These are phyloP conservation scores for Geosiphon pyriformis DNA, from an alignment of 192 early-diverging fungal species.

Conservation along the genomic window DNA sequence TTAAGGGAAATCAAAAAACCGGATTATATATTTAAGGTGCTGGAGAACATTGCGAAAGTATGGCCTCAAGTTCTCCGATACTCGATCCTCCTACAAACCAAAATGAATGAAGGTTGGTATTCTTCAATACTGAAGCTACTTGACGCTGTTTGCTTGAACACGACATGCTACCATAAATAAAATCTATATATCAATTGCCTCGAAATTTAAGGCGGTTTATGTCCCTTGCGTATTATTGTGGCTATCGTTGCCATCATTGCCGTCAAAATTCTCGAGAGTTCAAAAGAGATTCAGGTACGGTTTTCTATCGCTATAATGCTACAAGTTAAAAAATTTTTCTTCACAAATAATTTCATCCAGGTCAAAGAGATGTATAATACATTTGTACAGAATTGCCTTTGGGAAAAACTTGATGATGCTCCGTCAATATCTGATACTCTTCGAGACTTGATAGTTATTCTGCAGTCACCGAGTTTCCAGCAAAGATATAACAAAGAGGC, in stretches of 20 bases:
- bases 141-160: no score
- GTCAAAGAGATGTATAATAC: no score
- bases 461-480: slow-evolving; percentile 1
- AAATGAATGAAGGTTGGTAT: no score
- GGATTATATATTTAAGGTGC: not conserved
- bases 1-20: not conserved
- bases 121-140: no score
- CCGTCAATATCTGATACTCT: not conserved
- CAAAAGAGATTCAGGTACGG: no score
- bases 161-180: not conserved
- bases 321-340: no score
- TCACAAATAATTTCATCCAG: no score
- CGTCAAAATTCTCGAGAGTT: not conserved
- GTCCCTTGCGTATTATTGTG: not conserved
- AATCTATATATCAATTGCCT: not conserved
- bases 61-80: slow-evolving; percentile 1
- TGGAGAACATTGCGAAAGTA: slow-evolving; percentile 1
- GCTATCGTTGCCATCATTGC: not conserved
- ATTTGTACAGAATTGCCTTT: not conserved
- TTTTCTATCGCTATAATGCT: no score
- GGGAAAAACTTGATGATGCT: not conserved
- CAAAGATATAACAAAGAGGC: not conserved
- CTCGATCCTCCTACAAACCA: no score
- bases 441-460: not conserved
- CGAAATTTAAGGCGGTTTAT: not conserved